Evolutionary conservation across 768 basidiomycete species (phyloP).

Genomic region (Mycena maculata): DNA sequence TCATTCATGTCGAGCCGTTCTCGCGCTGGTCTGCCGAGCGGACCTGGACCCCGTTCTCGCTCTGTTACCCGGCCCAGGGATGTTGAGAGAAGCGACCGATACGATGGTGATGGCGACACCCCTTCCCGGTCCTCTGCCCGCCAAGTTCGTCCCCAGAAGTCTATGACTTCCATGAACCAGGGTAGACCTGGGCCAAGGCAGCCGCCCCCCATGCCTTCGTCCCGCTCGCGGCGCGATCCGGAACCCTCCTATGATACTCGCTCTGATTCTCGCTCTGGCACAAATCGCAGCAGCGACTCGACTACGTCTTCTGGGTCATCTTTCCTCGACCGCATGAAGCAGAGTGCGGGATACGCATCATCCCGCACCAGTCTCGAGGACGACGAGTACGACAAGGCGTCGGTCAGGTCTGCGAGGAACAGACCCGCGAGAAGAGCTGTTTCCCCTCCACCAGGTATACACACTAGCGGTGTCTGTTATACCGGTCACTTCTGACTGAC

Average conservation of each 20-base stretch:
- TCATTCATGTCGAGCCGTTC: conserved; percentile 32
- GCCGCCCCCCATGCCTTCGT: conserved; percentile 31
- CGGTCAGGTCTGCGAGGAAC: conserved; percentile 18
- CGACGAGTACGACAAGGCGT: conserved; percentile 37
- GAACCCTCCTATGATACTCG: conserved; percentile 24
- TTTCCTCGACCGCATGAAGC: conserved; percentile 51
- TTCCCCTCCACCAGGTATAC: conserved; percentile 29
- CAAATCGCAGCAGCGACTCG: conserved; percentile 31
- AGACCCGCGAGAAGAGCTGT: conserved; percentile 16
- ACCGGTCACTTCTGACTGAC: background rate
- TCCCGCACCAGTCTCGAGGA: conserved; percentile 60
- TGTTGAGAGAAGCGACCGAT: conserved; percentile 20
- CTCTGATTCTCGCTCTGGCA: conserved; percentile 28
- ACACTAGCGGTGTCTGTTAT: background rate
- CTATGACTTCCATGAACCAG: conserved; percentile 33
- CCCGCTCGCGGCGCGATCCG: conserved; percentile 28
- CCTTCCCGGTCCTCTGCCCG: conserved; percentile 30
- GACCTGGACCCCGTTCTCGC: conserved; percentile 53
- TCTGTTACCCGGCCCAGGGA: conserved; percentile 37
- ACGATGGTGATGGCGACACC: conserved; percentile 23
- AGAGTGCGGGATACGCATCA: conserved; percentile 47
- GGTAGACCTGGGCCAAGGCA: conserved; percentile 3
- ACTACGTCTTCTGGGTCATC: conserved; percentile 42
- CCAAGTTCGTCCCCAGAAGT: conserved; percentile 40
- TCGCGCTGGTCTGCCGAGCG: conserved; percentile 51